Evolutionary conservation across 2,329 filamentous ascomycete genomes (phyloP), one percentile per base, ranked within the genome.

Genomic region (Lachnellula willkommii): DNA sequence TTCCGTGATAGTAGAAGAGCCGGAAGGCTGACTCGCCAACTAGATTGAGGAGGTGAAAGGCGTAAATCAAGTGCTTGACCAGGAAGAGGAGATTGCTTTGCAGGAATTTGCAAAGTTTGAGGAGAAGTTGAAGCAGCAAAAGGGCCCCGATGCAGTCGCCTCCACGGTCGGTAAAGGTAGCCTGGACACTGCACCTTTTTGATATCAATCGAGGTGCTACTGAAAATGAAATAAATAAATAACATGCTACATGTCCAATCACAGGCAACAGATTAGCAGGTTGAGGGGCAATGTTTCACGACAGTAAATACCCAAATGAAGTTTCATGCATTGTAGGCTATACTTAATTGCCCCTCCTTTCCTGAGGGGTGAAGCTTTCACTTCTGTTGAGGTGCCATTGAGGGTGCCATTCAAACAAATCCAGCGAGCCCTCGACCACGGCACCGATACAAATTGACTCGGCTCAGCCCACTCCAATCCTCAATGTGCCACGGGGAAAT

Each of bases 31-130:
- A 66, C 48, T 42, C 36, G 40, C 49, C 40, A 48, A 40, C 43
- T 73, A 96, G 83, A 96, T 97, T 62, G 92, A 96, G 71, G 94
- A 97, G 72, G 94, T 97, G 40, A 87, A 95, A 72, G 90, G 88
- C 3, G 93, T 99, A 43, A 83, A 90, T 61, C 93, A 97, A 72
- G 87, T 96, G 2, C 73, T 96, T 66, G 93, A 97, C 66, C 82
- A 90, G 66, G 94, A 96, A 73, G 94, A 97, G 71, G 90, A 95
- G 72, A 82, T 96, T 62, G 84, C 92, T 0, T 73, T 93, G 67
- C 75, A 85, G 65, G 93, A 97, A 69, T 97, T 99, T 74, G 89
- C 88, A 62, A 94, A 89, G 73, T 96, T 97, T 69, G 93, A 97
- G 72, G 90, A 96, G 76, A 96, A 88, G 70, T 66, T 89, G 62